A percentile compares a stretch with the other conserved stretches of the same genome.
phyloP scores from a whole-genome alignment of 139 green algal species.

The Diplosphaera chodatii region DNA sequence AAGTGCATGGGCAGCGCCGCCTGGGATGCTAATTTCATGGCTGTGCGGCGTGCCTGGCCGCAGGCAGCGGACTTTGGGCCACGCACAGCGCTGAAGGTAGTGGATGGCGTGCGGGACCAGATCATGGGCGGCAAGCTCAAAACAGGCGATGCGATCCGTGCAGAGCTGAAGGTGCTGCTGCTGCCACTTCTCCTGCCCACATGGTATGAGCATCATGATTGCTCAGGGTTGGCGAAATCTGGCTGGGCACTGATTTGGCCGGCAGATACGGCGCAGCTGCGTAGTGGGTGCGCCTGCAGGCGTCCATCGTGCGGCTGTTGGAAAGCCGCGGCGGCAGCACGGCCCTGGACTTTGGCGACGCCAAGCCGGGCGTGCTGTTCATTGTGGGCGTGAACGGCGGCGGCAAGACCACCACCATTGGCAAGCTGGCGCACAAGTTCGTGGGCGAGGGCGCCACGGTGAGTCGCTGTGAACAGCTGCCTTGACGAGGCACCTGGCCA shows the following conservation, averaged over 20 bases:
- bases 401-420: conserved; percentile 96
- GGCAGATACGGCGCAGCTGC: too few relatives aligned
- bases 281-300: too few relatives aligned
- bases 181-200: too few relatives aligned
- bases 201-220: too few relatives aligned
- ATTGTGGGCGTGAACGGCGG: conserved; percentile 97
- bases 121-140: conserved; percentile 63
- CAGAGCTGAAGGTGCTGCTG: conserved; percentile 38
- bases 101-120: conserved; percentile 72
- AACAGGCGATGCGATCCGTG: conserved; percentile 51
- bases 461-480: too few relatives aligned
- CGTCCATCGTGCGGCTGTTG: conserved; percentile 38
- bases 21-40: too few relatives aligned
- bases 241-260: too few relatives aligned
- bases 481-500: too few relatives aligned
- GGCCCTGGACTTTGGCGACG: conserved; percentile 35
- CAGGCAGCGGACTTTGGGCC: conserved; percentile 89
- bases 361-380: conserved; percentile 62
- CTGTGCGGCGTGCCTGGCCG: too few relatives aligned
- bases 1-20: too few relatives aligned
- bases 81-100: conserved; percentile 73
- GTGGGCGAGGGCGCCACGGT: conserved; percentile 52
- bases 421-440: conserved; percentile 83
- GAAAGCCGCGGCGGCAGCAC: conserved; percentile 12
- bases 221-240: too few relatives aligned